A percentile compares a stretch with the other conserved stretches of the same genome.
Evolutionary conservation across 148 eudicot genomes (phyloP).

Genomic region (Persicaria tinctoria): DNA sequence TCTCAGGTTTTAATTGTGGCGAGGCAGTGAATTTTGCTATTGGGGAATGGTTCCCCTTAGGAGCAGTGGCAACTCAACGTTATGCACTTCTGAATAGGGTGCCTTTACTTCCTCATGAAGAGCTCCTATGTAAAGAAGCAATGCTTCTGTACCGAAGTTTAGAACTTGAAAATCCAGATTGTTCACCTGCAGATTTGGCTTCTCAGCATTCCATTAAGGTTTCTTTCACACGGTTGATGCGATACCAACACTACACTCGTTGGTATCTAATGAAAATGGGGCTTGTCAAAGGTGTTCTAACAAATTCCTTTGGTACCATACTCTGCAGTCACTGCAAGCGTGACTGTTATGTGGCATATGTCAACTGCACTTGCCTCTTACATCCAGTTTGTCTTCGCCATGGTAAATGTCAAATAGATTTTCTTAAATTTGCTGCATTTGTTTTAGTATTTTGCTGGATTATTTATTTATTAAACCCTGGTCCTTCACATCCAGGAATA

Average conservation of each 20-base stretch:
- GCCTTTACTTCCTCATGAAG: slow-evolving; percentile 94
- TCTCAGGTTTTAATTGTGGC: slow-evolving; percentile 91
- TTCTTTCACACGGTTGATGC: slow-evolving; percentile 66
- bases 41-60: slow-evolving; percentile 88
- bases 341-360: slow-evolving; percentile 80
- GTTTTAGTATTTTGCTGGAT: neutral
- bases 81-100: slow-evolving; percentile 83
- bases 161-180: slow-evolving; percentile 36
- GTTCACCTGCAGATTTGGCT: slow-evolving; percentile 30
- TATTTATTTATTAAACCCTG: neutral
- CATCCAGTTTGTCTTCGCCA: slow-evolving; percentile 92
- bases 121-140: slow-evolving; percentile 96
- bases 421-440: neutral
- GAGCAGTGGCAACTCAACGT: slow-evolving; percentile 82
- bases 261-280: slow-evolving; percentile 59
- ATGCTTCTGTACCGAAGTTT: slow-evolving; percentile 44
- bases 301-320: slow-evolving; percentile 57
- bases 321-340: slow-evolving; percentile 93
- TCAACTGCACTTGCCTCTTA: slow-evolving; percentile 68
- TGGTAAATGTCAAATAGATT: slow-evolving; percentile 32
- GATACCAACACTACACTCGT: slow-evolving; percentile 80
- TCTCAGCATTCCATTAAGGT: slow-evolving; percentile 48
- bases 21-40: slow-evolving; percentile 97
- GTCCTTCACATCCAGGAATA: slow-evolving; percentile 33
- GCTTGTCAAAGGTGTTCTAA: slow-evolving; percentile 34